Evolutionary conservation across 495 filamentous ascomycete genomes (phyloP), one percentile per base, ranked within the genome.

Genomic region (Neurospora tetrasperma): DNA sequence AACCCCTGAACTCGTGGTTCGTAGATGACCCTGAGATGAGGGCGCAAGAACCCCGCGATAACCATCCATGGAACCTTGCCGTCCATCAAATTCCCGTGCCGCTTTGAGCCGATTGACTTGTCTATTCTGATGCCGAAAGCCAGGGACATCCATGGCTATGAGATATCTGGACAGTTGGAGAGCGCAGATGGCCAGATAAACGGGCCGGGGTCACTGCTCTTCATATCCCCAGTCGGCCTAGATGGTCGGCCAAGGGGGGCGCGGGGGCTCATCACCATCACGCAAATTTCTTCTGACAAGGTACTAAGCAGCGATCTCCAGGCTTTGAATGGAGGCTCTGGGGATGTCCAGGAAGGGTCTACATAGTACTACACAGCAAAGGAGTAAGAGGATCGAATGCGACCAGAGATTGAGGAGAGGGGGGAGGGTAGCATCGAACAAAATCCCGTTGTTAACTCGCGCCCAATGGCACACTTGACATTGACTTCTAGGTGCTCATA

Each of bases 401-500:
- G 27, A 40, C 18, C 42, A 39, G 42, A 44, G 48, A 42, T 35
- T 70, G 68, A 70, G 31, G 31, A 31, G 27, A 31, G 27, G 42
- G 54, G 23, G 42, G 11, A 44, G 42, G 43, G 27, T 72, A n/a
- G 11, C 42, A n/a, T 42, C 9, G 35, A 74, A 42, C 41, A 39
- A 9, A 39, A 31, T 42, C 27, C 71, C 48, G 76, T 71, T 72
- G 42, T 44, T 70, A 70, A 41, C 72, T 76, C 69, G 72, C 72
- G 76, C 74, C 80, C 80, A 82, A 82, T 82, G 77, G 69, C 72
- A 74, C 75, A 42, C 18, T 75, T 71, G 72, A 75, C 46, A 62
- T 42, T 41, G 70, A 48, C 72, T 69, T 81, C 76, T 78, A 75
- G 8, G 46, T 71, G 73, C 79, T 81, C 77, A 82, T 82, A 82